These are phyloP conservation scores for Globisporangium cylindrosporum DNA, from an alignment of 352 stramenopile genomes.

Conservation along the genomic window DNA sequence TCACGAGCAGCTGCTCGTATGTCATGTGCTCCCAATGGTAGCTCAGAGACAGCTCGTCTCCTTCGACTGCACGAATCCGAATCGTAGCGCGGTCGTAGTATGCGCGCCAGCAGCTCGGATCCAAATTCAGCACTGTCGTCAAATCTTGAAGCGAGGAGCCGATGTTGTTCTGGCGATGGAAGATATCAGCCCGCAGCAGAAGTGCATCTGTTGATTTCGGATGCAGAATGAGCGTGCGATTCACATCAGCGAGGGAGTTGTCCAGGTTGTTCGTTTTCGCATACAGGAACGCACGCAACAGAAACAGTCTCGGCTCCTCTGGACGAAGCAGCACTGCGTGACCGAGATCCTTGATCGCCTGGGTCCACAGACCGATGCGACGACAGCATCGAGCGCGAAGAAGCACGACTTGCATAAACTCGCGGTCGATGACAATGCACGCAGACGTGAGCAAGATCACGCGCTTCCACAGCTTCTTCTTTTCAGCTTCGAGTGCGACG, in stretches of 20 bases:
- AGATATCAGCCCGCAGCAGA: conserved; percentile 65
- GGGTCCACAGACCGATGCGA: conserved; percentile 65
- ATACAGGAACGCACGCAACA: conserved; percentile 57
- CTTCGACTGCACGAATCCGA: conserved; percentile 61
- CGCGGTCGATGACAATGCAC: conserved; percentile 63
- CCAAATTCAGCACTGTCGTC: conserved; percentile 48
- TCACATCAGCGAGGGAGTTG: conserved; percentile 56
- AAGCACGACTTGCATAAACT: conserved; percentile 55
- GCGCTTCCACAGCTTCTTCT: conserved; percentile 61
- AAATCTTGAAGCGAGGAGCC: conserved; percentile 60
- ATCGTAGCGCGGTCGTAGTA: conserved; percentile 77
- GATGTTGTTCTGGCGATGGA: conserved; percentile 42
- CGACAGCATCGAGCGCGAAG: conserved; percentile 67
- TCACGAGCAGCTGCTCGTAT: conserved; percentile 57
- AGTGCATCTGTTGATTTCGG: conserved; percentile 67
- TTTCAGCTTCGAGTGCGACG: conserved; percentile 47
- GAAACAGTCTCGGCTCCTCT: conserved; percentile 51
- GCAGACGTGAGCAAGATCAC: conserved; percentile 68
- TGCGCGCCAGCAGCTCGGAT: conserved; percentile 73
- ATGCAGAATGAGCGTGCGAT: conserved; percentile 52
- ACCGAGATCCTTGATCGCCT: conserved; percentile 67
- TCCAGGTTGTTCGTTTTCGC: conserved; percentile 53
- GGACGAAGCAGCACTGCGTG: conserved; percentile 45
- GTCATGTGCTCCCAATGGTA: conserved; percentile 72
- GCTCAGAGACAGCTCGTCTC: conserved; percentile 51